Conservation (phyloP, 257 asterid genomes). For the Anisodus tanguticus region DNA sequence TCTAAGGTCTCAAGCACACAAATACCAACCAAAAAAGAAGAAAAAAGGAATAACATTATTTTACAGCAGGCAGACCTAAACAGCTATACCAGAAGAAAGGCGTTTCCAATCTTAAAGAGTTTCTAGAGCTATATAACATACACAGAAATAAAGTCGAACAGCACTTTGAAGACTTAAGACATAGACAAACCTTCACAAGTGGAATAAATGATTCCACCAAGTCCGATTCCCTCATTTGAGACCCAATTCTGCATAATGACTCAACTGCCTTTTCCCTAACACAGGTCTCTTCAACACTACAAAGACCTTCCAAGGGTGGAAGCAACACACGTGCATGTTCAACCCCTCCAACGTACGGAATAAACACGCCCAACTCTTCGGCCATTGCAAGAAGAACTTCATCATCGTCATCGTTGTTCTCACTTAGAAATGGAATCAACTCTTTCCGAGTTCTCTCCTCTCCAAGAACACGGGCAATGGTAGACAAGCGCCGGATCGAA, state of each 20-base stretch:
- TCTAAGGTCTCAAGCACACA: not conserved
- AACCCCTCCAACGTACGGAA: constrained; percentile 57
- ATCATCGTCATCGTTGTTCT: constrained; percentile 80
- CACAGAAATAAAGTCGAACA: not conserved
- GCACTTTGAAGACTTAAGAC: not conserved
- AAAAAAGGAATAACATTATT: not conserved
- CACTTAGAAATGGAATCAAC: constrained; percentile 74
- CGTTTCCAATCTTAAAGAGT: not conserved
- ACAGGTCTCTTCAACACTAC: constrained; percentile 60
- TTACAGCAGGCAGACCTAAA: constrained; percentile 5
- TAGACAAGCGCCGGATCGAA: constrained; percentile 82
- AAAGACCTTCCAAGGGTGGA: constrained; percentile 61
- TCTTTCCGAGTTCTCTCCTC: constrained; percentile 87
- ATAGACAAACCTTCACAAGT: constrained; percentile 55
- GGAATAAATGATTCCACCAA: constrained; percentile 63
- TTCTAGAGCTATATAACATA: not conserved
- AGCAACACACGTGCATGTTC: constrained; percentile 60
- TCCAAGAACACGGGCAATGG: constrained; percentile 92
- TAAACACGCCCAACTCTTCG: constrained; percentile 53
- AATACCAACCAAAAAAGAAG: constrained; percentile 12
- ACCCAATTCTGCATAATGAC: constrained; percentile 47
- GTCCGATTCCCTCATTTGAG: constrained; percentile 51
- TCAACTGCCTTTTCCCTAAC: constrained; percentile 50
- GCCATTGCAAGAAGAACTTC: constrained; percentile 69
- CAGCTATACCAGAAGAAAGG: not conserved